phyloP scores from a whole-genome alignment of 805 yeast genomes.

The Candida coquimbonensis region DNA sequence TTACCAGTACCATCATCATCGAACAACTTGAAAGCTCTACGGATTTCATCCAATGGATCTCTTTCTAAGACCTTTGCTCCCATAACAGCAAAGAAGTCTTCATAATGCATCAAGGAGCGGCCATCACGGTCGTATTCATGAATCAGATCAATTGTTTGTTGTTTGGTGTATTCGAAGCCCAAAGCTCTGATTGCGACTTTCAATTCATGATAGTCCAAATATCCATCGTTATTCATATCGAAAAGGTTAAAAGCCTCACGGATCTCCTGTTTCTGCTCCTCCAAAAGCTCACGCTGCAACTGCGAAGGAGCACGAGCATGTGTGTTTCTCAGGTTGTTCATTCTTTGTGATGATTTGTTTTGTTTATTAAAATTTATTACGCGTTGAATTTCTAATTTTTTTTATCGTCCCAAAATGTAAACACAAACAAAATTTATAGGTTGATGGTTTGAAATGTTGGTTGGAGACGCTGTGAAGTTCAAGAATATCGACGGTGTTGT shows the following conservation, averaged over 20 bases:
- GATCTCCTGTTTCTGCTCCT: slow-evolving; percentile 86
- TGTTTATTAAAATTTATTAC: neutral
- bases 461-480: slow-evolving; percentile 15
- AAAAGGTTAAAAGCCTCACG: slow-evolving; percentile 87
- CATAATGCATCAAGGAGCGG: slow-evolving; percentile 64
- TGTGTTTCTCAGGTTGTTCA: slow-evolving; percentile 5
- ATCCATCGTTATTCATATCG: slow-evolving; percentile 89
- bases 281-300: slow-evolving; percentile 59
- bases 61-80: slow-evolving; percentile 78
- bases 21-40: slow-evolving; percentile 81
- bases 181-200: slow-evolving; percentile 87
- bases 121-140: slow-evolving; percentile 78
- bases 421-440: neutral
- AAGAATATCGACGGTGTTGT: slow-evolving; percentile 33
- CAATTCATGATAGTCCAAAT: slow-evolving; percentile 84
- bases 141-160: slow-evolving; percentile 68
- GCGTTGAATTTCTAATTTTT: neutral
- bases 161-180: slow-evolving; percentile 78
- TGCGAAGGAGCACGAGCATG: slow-evolving; percentile 27
- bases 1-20: slow-evolving; percentile 87
- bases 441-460: neutral
- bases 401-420: neutral
- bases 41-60: slow-evolving; percentile 89
- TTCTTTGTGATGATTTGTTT: neutral
- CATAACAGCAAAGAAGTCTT: slow-evolving; percentile 69